phyloP scores from a whole-genome alignment of 208 protist genomes.

The Borovskyia barvae region DNA sequence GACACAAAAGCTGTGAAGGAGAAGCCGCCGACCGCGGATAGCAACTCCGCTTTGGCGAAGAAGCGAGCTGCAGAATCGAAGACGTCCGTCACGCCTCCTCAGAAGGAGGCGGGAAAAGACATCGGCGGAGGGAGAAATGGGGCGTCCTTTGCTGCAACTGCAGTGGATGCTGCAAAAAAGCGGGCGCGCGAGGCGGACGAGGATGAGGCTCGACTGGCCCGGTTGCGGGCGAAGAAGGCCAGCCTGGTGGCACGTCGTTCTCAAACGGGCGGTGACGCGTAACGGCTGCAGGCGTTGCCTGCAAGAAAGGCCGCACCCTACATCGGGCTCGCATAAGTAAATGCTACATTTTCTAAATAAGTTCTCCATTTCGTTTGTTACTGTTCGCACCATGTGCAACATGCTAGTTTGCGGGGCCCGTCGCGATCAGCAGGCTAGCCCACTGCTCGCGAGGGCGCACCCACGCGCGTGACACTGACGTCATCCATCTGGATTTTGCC shows the following conservation, averaged over 20 bases:
- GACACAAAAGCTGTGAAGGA: slow-evolving; percentile 4
- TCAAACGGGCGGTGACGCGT: slow-evolving; percentile 23
- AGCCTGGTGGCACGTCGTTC: slow-evolving; percentile 50
- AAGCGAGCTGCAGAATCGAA: background rate
- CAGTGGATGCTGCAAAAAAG: slow-evolving; percentile 22
- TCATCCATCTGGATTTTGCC: too few relatives aligned
- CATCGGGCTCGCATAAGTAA: background rate
- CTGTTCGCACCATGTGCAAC: background rate
- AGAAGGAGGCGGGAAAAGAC: too few relatives aligned
- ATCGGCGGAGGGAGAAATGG: too few relatives aligned
- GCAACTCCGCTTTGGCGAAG: background rate
- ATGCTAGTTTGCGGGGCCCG: background rate
- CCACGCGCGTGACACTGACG: too few relatives aligned
- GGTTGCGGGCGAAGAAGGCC: slow-evolving; percentile 70
- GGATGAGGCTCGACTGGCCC: slow-evolving; percentile 39
- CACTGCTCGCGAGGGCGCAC: too few relatives aligned
- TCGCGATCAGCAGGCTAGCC: background rate
- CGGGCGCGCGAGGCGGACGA: slow-evolving; percentile 23
- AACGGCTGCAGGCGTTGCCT: too few relatives aligned
- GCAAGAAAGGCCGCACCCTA: slow-evolving; percentile 8
- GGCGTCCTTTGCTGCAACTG: background rate
- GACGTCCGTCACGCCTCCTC: slow-evolving; percentile 4
- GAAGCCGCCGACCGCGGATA: slow-evolving; percentile 3
- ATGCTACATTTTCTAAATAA: background rate
- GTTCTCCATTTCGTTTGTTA: background rate